These are phyloP conservation scores for Aurantiochytrium sp. DNA, from an alignment of 108 stramenopile genomes.

Conservation along the genomic window DNA sequence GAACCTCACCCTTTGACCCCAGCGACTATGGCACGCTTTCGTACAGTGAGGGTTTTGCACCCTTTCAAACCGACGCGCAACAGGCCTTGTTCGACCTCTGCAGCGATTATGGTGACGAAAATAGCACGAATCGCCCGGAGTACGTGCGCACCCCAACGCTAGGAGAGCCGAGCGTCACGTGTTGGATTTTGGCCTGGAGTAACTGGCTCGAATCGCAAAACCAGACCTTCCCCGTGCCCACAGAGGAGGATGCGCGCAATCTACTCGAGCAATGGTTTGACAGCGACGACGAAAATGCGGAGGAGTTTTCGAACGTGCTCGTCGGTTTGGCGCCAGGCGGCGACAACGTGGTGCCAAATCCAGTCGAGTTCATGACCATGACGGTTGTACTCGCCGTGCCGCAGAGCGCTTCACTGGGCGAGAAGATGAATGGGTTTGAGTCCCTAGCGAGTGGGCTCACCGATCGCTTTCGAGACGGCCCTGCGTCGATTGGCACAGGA, in stretches of 20 bases:
- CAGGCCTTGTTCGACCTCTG: constrained; percentile 4
- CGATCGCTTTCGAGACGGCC: neutral
- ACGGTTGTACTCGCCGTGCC: neutral
- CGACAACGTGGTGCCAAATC: neutral
- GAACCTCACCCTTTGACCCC: constrained; percentile 11
- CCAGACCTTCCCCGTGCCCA: neutral
- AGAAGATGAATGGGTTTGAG: neutral
- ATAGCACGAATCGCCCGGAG: neutral
- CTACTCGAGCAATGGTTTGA: neutral
- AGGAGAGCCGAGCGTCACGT: neutral
- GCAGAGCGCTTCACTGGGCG: neutral
- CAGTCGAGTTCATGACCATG: neutral
- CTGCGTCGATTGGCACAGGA: neutral
- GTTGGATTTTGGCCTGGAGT: neutral
- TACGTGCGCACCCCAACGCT: neutral
- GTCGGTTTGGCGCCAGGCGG: neutral
- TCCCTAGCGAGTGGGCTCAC: neutral
- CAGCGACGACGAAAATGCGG: neutral
- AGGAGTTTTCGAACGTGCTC: neutral
- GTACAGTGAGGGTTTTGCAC: constrained; percentile 6
- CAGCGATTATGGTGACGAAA: neutral
- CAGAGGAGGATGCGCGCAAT: neutral
- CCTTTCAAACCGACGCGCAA: neutral
- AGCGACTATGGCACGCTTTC: neutral
- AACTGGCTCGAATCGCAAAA: neutral